These are phyloP conservation scores for Metschnikowia noctiluminum DNA, from an alignment of 805 yeast species.

Conservation along the genomic window DNA sequence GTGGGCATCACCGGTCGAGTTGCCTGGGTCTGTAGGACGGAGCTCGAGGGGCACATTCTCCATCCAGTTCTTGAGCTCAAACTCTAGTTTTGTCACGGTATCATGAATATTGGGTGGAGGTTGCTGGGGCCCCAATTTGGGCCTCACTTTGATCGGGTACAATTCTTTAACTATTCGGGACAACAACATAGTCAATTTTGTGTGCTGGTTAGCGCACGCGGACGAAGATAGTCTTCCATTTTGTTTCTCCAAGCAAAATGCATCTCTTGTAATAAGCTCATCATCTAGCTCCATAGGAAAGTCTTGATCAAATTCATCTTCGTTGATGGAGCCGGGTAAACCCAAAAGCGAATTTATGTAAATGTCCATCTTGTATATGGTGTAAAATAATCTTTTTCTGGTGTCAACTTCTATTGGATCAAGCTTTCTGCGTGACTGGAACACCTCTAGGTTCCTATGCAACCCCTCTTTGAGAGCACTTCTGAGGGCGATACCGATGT, in stretches of 20 bases:
- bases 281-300: conserved; percentile 83
- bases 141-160: conserved; percentile 63
- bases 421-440: conserved; percentile 48
- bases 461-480: conserved; percentile 80
- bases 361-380: conserved; percentile 86
- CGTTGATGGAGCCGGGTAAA: conserved; percentile 70
- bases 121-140: conserved; percentile 8
- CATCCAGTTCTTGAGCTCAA: conserved; percentile 70
- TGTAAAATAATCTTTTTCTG: conserved; percentile 82
- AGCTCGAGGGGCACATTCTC: conserved; percentile 66
- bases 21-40: conserved; percentile 64
- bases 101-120: conserved; percentile 34
- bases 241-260: conserved; percentile 47
- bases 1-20: conserved; percentile 15
- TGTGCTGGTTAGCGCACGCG: conserved; percentile 83
- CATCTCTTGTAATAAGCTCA: conserved; percentile 72
- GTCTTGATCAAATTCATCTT: conserved; percentile 83
- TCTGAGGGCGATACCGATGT: conserved; percentile 82
- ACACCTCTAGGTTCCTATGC: conserved; percentile 61
- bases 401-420: conserved; percentile 81
- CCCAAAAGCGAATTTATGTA: conserved; percentile 87
- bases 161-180: conserved; percentile 67
- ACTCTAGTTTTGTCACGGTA: conserved; percentile 60
- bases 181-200: conserved; percentile 66
- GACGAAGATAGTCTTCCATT: conserved; percentile 59